phyloP scores from a whole-genome alignment of 495 filamentous ascomycete species.

The Geoglossum glabrum region DNA sequence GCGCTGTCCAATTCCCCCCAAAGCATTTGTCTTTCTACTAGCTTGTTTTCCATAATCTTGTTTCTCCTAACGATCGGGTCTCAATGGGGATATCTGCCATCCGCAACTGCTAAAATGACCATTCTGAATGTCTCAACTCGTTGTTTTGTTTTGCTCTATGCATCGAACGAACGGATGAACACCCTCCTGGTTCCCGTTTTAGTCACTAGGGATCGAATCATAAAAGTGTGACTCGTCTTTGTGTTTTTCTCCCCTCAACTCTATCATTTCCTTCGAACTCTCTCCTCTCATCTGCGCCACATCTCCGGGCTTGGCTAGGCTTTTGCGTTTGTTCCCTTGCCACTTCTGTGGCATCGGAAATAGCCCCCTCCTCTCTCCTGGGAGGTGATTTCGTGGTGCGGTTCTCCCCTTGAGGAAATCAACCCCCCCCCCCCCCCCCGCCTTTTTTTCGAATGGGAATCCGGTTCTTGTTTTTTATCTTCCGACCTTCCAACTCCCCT shows the following conservation, averaged over 20 bases:
- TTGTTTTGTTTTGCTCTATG: neutral
- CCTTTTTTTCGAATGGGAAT: neutral
- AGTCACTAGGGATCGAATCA: neutral
- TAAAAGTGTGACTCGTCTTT: neutral
- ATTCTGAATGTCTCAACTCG: neutral
- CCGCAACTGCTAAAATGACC: neutral
- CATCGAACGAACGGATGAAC: neutral
- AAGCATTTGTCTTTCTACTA: neutral
- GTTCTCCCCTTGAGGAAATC: neutral
- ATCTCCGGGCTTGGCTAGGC: neutral
- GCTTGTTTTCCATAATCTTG: neutral
- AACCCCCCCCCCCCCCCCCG: too few species aligned
- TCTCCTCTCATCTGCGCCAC: neutral
- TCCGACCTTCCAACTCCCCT: too few species aligned
- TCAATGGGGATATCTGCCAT: neutral
- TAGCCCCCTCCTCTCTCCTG: neutral
- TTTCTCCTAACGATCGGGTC: neutral
- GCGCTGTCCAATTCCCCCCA: neutral
- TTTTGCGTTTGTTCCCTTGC: conserved; percentile 1
- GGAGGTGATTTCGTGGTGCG: neutral
- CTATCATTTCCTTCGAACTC: neutral
- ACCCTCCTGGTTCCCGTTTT: neutral
- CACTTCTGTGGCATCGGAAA: neutral
- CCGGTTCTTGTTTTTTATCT: too few species aligned
- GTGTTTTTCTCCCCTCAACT: neutral